Percentiles rank a stretch among this genome's conserved stretches.
These are phyloP conservation scores for Galerina marginata DNA, from an alignment of 768 basidiomycete genomes.

Conservation along the genomic window DNA sequence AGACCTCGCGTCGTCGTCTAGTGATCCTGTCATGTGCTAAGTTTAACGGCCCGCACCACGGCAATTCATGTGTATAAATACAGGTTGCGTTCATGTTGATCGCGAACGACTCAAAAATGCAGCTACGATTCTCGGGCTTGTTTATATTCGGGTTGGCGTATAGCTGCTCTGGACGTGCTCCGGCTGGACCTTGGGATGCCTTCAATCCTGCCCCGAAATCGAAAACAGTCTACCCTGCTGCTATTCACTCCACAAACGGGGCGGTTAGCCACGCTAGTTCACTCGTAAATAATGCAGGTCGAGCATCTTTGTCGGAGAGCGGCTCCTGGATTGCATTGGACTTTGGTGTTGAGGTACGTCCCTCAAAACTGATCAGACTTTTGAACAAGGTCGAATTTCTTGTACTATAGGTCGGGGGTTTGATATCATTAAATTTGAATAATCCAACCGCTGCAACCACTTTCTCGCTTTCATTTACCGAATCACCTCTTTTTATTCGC, in stretches of 20 bases:
- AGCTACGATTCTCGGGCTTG: background rate
- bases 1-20: background rate
- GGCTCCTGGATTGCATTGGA: constrained; percentile 58
- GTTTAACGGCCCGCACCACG: background rate
- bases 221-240: constrained; percentile 49
- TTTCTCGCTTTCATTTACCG: constrained; percentile 60
- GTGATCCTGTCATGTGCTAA: background rate
- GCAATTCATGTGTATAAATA: background rate
- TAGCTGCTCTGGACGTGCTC: constrained; percentile 34
- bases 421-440: constrained; percentile 54
- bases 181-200: constrained; percentile 54
- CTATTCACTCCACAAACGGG: constrained; percentile 44
- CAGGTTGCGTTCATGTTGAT: background rate
- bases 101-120: background rate
- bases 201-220: constrained; percentile 57
- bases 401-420: constrained; percentile 51
- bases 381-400: background rate
- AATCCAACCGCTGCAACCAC: constrained; percentile 35
- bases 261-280: constrained; percentile 35
- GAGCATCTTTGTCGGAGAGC: constrained; percentile 43
- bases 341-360: constrained; percentile 56
- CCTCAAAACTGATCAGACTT: background rate
- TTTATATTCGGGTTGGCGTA: background rate
- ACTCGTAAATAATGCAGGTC: constrained; percentile 40
- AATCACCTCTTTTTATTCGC: constrained; percentile 60